These are phyloP conservation scores for Russula ochroleuca DNA, from an alignment of 768 basidiomycete species.

Conservation along the genomic window DNA sequence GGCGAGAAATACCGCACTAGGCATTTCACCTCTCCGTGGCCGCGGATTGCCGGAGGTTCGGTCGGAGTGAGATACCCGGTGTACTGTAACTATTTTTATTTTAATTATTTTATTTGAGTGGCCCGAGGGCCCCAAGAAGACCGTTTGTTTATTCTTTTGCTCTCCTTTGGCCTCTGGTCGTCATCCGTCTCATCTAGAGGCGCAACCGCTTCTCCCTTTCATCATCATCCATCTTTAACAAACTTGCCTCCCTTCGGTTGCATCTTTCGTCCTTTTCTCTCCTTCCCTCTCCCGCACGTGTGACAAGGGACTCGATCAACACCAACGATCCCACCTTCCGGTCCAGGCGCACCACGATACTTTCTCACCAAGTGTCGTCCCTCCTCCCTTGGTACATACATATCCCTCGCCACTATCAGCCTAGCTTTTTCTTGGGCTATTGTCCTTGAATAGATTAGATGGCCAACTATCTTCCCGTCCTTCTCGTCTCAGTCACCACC, in stretches of 20 bases:
- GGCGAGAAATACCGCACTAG: slow-evolving; percentile 6
- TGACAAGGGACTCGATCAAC: slow-evolving; percentile 10
- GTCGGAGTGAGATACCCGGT: neutral
- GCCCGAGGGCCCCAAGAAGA: neutral
- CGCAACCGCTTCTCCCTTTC: slow-evolving; percentile 11
- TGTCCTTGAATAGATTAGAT: slow-evolving; percentile 35
- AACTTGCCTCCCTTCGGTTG: neutral
- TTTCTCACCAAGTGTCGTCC: neutral
- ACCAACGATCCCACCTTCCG: neutral
- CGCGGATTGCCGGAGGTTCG: slow-evolving; percentile 17
- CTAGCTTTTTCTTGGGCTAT: neutral
- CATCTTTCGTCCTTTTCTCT: neutral
- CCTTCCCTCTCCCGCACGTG: neutral
- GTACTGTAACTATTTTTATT: neutral
- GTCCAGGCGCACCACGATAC: slow-evolving; percentile 1
- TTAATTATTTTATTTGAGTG: neutral
- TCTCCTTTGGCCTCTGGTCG: slow-evolving; percentile 11
- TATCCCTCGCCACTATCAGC: neutral
- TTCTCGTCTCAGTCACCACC: slow-evolving; percentile 58
- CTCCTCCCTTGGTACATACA: neutral
- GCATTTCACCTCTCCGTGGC: neutral
- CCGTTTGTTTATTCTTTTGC: neutral
- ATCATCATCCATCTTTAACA: neutral
- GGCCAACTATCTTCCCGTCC: slow-evolving; percentile 67
- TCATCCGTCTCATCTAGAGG: slow-evolving; percentile 13